These are phyloP conservation scores for Aethionema arabicum DNA, from an alignment of 345 rosid genomes.

Conservation along the genomic window DNA sequence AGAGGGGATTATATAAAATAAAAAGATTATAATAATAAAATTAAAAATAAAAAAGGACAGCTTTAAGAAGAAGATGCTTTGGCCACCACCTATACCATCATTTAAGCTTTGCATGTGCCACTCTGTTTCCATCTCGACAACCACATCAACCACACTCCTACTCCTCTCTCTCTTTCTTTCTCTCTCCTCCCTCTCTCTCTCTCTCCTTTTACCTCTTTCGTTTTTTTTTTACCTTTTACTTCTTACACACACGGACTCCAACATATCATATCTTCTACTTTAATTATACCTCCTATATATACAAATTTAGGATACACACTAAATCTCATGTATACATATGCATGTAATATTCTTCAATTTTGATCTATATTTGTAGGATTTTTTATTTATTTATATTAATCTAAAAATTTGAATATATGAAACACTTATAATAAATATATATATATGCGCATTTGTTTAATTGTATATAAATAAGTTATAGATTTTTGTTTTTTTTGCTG, in stretches of 20 bases:
- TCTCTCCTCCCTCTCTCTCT: neutral
- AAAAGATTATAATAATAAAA: constrained; percentile 12
- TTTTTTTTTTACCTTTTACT: constrained; percentile 29
- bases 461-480: too few species aligned
- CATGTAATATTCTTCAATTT: too few species aligned
- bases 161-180: constrained; percentile 25
- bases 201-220: constrained; percentile 32
- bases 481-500: too few species aligned
- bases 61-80: constrained; percentile 40
- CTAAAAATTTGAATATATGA: too few species aligned
- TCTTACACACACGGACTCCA: constrained; percentile 36
- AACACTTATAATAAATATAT: too few species aligned
- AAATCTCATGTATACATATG: constrained; percentile 5
- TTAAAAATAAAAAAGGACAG: constrained; percentile 38
- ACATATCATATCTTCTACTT: constrained; percentile 24
- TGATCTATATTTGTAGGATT: too few species aligned
- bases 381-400: too few species aligned
- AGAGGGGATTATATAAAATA: constrained; percentile 16
- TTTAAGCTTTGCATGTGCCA: constrained; percentile 47
- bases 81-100: constrained; percentile 42
- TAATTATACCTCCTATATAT: neutral
- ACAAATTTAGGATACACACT: neutral
- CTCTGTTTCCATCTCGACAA: constrained; percentile 44
- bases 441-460: too few species aligned
- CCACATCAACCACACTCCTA: constrained; percentile 31